Conservation (phyloP, 1,284 basidiomycete genomes). For the Ganoderma lingzhi region DNA sequence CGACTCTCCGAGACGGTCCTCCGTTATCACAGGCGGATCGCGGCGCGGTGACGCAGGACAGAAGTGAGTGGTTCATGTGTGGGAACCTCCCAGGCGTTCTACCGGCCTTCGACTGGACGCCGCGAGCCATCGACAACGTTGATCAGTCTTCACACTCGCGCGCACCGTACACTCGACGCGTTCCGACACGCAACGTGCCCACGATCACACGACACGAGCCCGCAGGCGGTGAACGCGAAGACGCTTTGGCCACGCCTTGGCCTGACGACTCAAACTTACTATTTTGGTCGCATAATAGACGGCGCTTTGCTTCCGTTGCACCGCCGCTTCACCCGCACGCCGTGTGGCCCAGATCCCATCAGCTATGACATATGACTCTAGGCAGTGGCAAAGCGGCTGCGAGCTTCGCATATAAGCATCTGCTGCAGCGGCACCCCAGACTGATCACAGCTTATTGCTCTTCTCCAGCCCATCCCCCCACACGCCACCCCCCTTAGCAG, state of each 20-base stretch:
- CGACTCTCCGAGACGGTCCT: not conserved
- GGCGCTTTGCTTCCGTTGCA: slow-evolving; percentile 4
- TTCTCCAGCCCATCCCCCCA: not conserved
- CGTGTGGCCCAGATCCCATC: slow-evolving; percentile 7
- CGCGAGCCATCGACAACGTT: not conserved
- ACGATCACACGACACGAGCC: not conserved
- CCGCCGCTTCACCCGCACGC: slow-evolving; percentile 8
- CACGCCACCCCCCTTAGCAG: slow-evolving; percentile 2
- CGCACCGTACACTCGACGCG: not conserved
- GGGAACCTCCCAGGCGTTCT: not conserved
- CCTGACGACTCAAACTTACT: not conserved
- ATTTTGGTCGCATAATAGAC: slow-evolving; percentile 3
- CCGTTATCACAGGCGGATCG: slow-evolving; percentile 6
- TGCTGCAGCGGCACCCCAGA: not conserved
- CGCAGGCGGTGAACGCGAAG: slow-evolving; percentile 3
- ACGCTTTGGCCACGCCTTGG: slow-evolving; percentile 3
- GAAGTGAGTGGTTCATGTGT: not conserved
- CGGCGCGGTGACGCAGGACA: not conserved
- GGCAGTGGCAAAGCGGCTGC: slow-evolving; percentile 4
- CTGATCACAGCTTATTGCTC: not conserved
- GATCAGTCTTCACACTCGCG: slow-evolving; percentile 4
- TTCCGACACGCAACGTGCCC: slow-evolving; percentile 4
- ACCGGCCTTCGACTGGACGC: not conserved
- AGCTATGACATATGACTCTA: slow-evolving; percentile 7
- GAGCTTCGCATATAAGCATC: not conserved